Evolutionary conservation across 2,329 filamentous ascomycete genomes (phyloP).

Genomic region (Coniochaeta hoffmannii): DNA sequence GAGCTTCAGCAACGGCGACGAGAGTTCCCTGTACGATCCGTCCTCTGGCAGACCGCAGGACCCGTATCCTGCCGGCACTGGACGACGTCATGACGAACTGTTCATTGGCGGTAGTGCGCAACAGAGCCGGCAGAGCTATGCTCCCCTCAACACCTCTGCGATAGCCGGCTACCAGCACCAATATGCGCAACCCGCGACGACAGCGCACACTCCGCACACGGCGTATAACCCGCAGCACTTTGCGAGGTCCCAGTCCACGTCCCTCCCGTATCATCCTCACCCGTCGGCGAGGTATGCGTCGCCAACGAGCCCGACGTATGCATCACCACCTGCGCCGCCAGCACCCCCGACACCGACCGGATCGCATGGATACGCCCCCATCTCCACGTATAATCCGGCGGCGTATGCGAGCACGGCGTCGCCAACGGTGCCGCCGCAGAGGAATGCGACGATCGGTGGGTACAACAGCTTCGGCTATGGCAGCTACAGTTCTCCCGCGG

Average conservation of each 20-base stretch:
- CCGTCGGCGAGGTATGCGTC: conserved; percentile 29
- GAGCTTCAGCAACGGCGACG: conserved; percentile 73
- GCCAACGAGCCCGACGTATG: conserved; percentile 27
- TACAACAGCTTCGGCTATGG: conserved; percentile 36
- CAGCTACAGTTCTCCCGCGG: conserved; percentile 29
- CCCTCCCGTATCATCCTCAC: conserved; percentile 41
- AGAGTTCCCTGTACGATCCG: conserved; percentile 45
- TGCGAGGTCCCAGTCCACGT: conserved; percentile 45
- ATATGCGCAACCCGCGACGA: conserved; percentile 37
- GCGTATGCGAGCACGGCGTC: conserved; percentile 43
- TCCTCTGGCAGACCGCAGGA: conserved; percentile 19
- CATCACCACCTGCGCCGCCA: conserved; percentile 31
- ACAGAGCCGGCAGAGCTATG: conserved; percentile 17
- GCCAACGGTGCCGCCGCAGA: conserved; percentile 39
- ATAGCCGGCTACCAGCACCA: conserved; percentile 45
- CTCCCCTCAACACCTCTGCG: conserved; percentile 31
- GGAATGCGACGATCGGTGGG: conserved; percentile 42
- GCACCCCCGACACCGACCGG: conserved; percentile 28
- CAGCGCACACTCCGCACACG: conserved; percentile 35
- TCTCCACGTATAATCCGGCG: conserved; percentile 49
- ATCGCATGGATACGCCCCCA: background rate
- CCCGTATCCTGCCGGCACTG: conserved; percentile 20
- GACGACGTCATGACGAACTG: conserved; percentile 49
- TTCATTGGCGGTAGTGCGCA: conserved; percentile 45
- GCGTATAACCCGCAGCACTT: conserved; percentile 69